These are phyloP conservation scores for Stephanodiscus triporus DNA, from an alignment of 108 stramenopile species.

Conservation along the genomic window DNA sequence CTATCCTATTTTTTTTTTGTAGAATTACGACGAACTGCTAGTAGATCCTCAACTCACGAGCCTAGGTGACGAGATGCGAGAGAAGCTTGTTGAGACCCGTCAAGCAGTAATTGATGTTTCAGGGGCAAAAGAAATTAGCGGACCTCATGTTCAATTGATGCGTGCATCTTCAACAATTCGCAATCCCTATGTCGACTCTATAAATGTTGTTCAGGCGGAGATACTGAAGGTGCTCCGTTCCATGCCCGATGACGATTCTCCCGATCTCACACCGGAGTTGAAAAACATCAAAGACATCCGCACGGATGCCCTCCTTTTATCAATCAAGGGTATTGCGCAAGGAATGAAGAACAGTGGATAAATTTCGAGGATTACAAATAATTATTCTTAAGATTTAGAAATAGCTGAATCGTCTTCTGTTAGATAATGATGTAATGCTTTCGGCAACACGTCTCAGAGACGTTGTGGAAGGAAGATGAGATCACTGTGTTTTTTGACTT, in stretches of 20 bases:
- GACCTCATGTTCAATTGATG: slow-evolving; percentile 82
- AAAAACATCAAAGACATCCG: slow-evolving; percentile 58
- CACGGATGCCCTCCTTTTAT: slow-evolving; percentile 87
- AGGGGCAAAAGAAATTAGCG: slow-evolving; percentile 73
- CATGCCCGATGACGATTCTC: slow-evolving; percentile 66
- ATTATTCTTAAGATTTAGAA: not conserved
- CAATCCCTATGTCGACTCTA: slow-evolving; percentile 95
- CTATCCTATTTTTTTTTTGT: too few species aligned
- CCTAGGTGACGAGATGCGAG: slow-evolving; percentile 86
- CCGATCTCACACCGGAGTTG: slow-evolving; percentile 52
- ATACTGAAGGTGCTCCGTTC: slow-evolving; percentile 83
- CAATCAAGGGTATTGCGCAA: slow-evolving; percentile 94
- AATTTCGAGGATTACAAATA: slow-evolving; percentile 3
- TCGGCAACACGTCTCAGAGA: too few species aligned
- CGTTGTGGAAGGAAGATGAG: too few species aligned
- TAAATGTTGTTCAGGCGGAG: slow-evolving; percentile 97
- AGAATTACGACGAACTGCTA: slow-evolving; percentile 91
- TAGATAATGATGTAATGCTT: too few species aligned
- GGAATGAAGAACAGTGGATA: slow-evolving; percentile 99
- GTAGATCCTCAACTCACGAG: slow-evolving; percentile 68
- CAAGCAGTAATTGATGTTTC: slow-evolving; percentile 86
- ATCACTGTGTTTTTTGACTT: too few species aligned
- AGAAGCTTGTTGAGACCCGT: slow-evolving; percentile 81
- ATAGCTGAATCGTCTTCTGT: not conserved
- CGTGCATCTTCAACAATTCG: slow-evolving; percentile 87